Base-by-base conservation (phyloP, 148 eudicot genomes). In the Vaccinium corymbosum region DNA sequence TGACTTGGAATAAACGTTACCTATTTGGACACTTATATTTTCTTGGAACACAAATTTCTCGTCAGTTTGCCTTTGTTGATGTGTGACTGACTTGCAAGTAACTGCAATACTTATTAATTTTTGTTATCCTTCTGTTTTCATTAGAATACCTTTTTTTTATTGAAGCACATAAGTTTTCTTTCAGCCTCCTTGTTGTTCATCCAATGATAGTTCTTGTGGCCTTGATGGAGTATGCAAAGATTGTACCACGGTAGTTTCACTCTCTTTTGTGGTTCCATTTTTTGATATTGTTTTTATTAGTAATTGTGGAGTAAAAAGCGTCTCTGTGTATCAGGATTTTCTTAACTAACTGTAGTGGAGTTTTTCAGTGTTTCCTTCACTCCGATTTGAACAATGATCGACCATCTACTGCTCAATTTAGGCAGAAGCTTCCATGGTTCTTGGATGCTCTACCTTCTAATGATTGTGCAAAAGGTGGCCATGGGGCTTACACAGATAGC, bases 401-500 rank as follows among this genome's bases (percentile, higher is more conserved):
- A 49, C 98, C 99, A 80, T 86, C 90, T 82, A 95, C 98, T 5
- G 76, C 82, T 62, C 99, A 97, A 90, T 97, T 97, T 87, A 88
- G 76, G 88, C 93, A 94, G 86, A 95, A 95, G 88, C 97, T 97
- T 86, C 99, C 99, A 19, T 97, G 99, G 99, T 97, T 97, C 85
- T 94, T 97, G 55, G 79, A 86, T 86, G 92, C 99, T 83, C 83
- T 97, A 82, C 99, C 99, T 80, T 97, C 98, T 52, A 88, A 91
- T 82, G 94, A 95, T 84, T 97, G 99, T 88, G 96, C 99, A 29
- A 97, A 95, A 91, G 99, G 98, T 82, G 99, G 99, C 56, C 95
- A 95, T 85, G 99, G 98, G 80, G 99, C 99, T 86, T 97, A 97
- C 85, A 90, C 98, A 68, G 86, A 87, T 79, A 94, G 90, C 66